These are phyloP conservation scores for Claviceps digitariae DNA, from an alignment of 2,329 filamentous ascomycete genomes.

Conservation along the genomic window DNA sequence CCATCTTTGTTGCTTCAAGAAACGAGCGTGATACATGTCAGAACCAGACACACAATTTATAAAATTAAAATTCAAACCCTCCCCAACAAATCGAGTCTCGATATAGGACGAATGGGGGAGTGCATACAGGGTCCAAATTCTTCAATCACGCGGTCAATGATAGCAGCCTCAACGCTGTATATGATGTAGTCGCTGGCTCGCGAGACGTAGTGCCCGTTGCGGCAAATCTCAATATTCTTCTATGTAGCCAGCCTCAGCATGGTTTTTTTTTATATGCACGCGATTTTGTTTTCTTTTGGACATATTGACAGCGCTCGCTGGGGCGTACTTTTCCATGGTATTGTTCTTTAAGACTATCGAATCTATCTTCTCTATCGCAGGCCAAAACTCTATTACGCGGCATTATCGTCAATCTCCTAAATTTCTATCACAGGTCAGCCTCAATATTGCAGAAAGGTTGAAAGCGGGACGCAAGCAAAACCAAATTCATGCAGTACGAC, in stretches of 20 bases:
- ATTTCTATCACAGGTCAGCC: neutral
- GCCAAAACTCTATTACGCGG: conserved; percentile 62
- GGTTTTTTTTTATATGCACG: conserved; percentile 7
- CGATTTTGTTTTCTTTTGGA: neutral
- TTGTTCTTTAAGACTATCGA: conserved; percentile 64
- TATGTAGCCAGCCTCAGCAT: conserved; percentile 34
- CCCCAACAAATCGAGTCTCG: neutral
- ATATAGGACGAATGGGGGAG: conserved; percentile 4
- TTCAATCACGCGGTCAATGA: conserved; percentile 76
- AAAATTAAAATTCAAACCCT: too few relatives aligned
- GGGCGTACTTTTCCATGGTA: conserved; percentile 71
- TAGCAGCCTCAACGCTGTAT: conserved; percentile 92
- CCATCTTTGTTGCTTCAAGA: conserved; percentile 70
- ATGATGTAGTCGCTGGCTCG: conserved; percentile 96
- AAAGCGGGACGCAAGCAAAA: neutral
- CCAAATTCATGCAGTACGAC: neutral
- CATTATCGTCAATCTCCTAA: conserved; percentile 12
- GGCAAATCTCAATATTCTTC: conserved; percentile 77
- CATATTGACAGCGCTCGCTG: conserved; percentile 2
- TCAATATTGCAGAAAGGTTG: neutral
- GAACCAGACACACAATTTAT: neutral
- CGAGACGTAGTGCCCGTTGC: conserved; percentile 91
- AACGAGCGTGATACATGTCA: conserved; percentile 3
- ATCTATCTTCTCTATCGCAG: conserved; percentile 85
- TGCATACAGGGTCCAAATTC: conserved; percentile 77